Conservation (phyloP, 2,329 filamentous ascomycete species). For the Neobulgaria alba region DNA sequence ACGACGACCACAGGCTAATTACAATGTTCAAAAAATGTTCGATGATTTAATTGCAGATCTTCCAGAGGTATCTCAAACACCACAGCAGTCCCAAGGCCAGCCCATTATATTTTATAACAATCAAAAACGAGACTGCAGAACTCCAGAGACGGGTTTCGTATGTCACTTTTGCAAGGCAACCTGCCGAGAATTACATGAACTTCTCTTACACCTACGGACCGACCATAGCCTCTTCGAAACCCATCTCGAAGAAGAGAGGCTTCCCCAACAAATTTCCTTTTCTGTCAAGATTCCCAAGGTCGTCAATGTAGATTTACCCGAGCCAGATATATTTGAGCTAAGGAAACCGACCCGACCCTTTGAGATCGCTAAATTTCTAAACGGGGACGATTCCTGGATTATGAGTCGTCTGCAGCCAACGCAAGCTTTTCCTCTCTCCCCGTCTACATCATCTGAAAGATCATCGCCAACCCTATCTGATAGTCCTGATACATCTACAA, state of each 20-base stretch:
- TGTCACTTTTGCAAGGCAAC: slow-evolving; percentile 21
- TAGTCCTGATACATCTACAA: too few species aligned
- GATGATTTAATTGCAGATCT: too few species aligned
- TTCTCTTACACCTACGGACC: slow-evolving; percentile 21
- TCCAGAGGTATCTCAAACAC: too few species aligned
- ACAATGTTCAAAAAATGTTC: too few species aligned
- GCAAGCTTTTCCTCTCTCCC: slow-evolving; percentile 18
- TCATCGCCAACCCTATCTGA: too few species aligned
- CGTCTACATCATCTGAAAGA: slow-evolving; percentile 16
- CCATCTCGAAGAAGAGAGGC: too few species aligned
- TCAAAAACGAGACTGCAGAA: too few species aligned
- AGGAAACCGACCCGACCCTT: slow-evolving; percentile 36
- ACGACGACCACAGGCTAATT: too few species aligned
- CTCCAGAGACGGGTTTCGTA: too few species aligned
- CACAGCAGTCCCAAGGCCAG: too few species aligned
- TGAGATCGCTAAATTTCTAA: slow-evolving; percentile 36
- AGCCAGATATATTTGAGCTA: slow-evolving; percentile 35
- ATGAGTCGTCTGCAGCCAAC: slow-evolving; percentile 28
- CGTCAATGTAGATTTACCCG: slow-evolving; percentile 33
- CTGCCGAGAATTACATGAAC: slow-evolving; percentile 11
- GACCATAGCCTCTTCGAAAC: slow-evolving; percentile 20
- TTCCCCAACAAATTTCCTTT: slow-evolving; percentile 23
- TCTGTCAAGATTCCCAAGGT: slow-evolving; percentile 29
- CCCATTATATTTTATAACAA: too few species aligned
- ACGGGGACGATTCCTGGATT: slow-evolving; percentile 40